phyloP scores from a whole-genome alignment of 352 stramenopile species.

The Pythium biforme region DNA sequence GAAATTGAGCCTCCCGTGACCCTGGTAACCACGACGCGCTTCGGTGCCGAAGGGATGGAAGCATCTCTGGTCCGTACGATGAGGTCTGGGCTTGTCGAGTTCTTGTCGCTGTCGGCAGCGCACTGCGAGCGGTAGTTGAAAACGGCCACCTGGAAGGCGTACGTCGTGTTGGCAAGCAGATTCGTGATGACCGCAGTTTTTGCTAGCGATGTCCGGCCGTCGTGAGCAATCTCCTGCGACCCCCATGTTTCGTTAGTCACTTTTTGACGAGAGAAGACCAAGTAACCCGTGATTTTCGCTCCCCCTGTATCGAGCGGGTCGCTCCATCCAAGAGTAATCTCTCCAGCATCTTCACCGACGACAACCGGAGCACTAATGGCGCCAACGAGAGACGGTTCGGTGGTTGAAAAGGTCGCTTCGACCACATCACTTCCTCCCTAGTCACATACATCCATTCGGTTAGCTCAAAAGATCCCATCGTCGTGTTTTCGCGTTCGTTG shows the following conservation, averaged over 20 bases:
- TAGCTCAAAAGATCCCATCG: too few relatives aligned
- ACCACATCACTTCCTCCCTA: slow-evolving; percentile 40
- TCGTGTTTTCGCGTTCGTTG: too few relatives aligned
- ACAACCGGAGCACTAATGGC: slow-evolving; percentile 32
- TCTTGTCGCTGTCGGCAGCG: slow-evolving; percentile 26
- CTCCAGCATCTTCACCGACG: slow-evolving; percentile 40
- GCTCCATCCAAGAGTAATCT: slow-evolving; percentile 43
- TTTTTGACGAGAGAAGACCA: slow-evolving; percentile 28
- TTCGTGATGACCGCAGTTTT: slow-evolving; percentile 29
- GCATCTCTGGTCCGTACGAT: slow-evolving; percentile 36
- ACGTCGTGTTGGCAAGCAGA: slow-evolving; percentile 39
- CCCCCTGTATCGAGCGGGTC: slow-evolving; percentile 44
- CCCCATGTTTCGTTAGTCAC: slow-evolving; percentile 39
- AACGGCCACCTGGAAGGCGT: slow-evolving; percentile 43
- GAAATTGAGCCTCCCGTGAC: slow-evolving; percentile 35
- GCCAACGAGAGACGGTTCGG: slow-evolving; percentile 26
- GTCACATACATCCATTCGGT: slow-evolving; percentile 17
- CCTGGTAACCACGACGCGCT: slow-evolving; percentile 26
- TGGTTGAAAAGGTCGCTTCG: slow-evolving; percentile 32
- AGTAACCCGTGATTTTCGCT: slow-evolving; percentile 44
- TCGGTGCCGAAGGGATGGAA: slow-evolving; percentile 41
- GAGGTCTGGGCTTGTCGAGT: slow-evolving; percentile 32
- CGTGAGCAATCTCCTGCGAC: slow-evolving; percentile 32
- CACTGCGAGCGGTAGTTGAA: slow-evolving; percentile 54
- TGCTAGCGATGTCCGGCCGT: slow-evolving; percentile 28